Evolutionary conservation across 148 eudicot species (phyloP), one percentile per base, ranked within the genome.

Genomic region (Chenopodium berlandieri): DNA sequence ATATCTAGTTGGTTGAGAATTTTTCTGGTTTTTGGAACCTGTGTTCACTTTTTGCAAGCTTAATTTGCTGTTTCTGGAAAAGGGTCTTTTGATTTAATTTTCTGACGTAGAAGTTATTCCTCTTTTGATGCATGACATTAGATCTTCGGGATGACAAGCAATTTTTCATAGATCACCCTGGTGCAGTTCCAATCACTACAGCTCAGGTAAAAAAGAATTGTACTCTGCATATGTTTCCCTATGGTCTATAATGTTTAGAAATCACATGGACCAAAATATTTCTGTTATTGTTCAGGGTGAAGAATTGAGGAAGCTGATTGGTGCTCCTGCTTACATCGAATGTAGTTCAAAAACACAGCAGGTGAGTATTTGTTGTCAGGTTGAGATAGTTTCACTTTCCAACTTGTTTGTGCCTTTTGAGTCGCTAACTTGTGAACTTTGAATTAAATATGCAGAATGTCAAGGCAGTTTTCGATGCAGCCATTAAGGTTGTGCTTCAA

Each of bases 401-500:
- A 9, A 56, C 12, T 13, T 66, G 12, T 9, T 40, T 27, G 48
- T 81, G 62, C 62, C 62, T 78, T 73, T 12, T 22, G 25, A 56
- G 67, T 65, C 44, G 30, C 75, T 81, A 63, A 78, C 69, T 40
- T 65, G 0, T 54, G 7, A 73, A 31, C 19, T 40, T 40, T 40
- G 7, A 40, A 40, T 34, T 67, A 31, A 81, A 74, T 34, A 37
- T 75, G 58, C 91, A 96, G 99, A 94, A 94, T 79, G 94, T 96
- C 40, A 96, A 96, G 89, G 89, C 81, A 74, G 99, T 96, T 54
- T 96, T 96, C 79, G 99, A 96, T 75, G 97, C 93, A 79, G 99
- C 99, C 73, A 95, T 95, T 77, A 95, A 95, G 87, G 99, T 94
- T 62, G 99, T 94, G 82, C 97, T 95, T 78, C 94, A 90, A 82